phyloP scores from a whole-genome alignment of 1,284 basidiomycete species.

The Boletellus sp. region DNA sequence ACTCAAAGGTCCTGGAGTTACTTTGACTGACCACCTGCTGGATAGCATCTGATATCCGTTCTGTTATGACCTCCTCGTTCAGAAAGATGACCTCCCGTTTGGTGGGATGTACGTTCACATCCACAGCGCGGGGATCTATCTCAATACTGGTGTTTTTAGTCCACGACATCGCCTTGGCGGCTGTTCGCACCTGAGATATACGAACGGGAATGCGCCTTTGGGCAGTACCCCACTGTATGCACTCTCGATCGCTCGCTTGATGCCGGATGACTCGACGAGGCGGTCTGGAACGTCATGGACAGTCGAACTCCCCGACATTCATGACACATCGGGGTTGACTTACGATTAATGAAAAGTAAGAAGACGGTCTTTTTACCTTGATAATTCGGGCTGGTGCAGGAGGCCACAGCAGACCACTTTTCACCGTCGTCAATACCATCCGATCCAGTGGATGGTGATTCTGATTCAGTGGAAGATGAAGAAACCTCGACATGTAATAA shows the following conservation, averaged over 20 bases:
- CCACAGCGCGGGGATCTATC: slow-evolving; percentile 85
- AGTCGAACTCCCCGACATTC: not conserved
- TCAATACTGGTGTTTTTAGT: slow-evolving; percentile 52
- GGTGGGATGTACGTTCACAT: slow-evolving; percentile 98
- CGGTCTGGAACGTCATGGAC: slow-evolving; percentile 58
- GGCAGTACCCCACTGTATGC: slow-evolving; percentile 87
- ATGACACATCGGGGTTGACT: slow-evolving; percentile 29
- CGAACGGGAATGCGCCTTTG: slow-evolving; percentile 87
- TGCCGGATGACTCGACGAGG: slow-evolving; percentile 84
- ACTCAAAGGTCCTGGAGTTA: slow-evolving; percentile 73
- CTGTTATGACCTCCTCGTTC: slow-evolving; percentile 87
- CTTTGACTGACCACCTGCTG: slow-evolving; percentile 69
- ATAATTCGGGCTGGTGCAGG: slow-evolving; percentile 87
- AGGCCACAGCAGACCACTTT: slow-evolving; percentile 68
- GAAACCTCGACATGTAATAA: slow-evolving; percentile 59
- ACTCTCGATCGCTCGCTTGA: slow-evolving; percentile 86
- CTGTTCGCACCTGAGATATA: slow-evolving; percentile 77
- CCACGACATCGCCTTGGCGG: not conserved
- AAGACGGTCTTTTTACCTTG: slow-evolving; percentile 84
- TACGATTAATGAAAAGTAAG: slow-evolving; percentile 97
- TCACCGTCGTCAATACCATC: slow-evolving; percentile 34
- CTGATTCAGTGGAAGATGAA: slow-evolving; percentile 23
- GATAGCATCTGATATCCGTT: slow-evolving; percentile 73
- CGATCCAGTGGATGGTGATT: slow-evolving; percentile 21
- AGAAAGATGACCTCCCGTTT: slow-evolving; percentile 96